Percentiles rank a stretch among this genome's conserved stretches.
These are phyloP conservation scores for Citrus sp. DNA, from an alignment of 345 rosid genomes.

Conservation along the genomic window DNA sequence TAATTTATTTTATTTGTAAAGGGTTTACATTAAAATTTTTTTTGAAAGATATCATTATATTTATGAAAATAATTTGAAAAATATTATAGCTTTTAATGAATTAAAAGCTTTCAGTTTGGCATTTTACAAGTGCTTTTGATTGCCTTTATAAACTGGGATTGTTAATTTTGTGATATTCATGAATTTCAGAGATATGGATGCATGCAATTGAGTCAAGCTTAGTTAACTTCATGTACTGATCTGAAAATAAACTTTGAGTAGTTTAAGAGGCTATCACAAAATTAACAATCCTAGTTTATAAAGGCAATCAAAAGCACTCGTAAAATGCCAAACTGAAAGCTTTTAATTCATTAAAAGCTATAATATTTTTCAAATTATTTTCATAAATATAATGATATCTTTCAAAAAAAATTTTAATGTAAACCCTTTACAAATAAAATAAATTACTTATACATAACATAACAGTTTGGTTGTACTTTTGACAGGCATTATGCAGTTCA, in stretches of 20 bases:
- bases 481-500: neutral
- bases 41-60: too few relatives aligned
- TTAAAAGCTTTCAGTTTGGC: neutral
- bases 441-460: neutral
- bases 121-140: neutral
- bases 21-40: too few relatives aligned
- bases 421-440: too few relatives aligned
- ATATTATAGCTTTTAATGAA: neutral
- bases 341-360: neutral
- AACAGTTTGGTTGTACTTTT: neutral
- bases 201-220: neutral
- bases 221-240: neutral
- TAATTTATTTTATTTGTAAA: too few relatives aligned
- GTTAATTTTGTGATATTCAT: neutral
- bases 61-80: neutral
- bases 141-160: neutral
- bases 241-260: neutral
- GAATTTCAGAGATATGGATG: neutral
- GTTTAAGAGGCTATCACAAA: neutral
- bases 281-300: neutral
- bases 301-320: neutral
- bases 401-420: too few relatives aligned
- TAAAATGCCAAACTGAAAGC: neutral
- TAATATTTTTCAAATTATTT: neutral
- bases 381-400: too few relatives aligned